phyloP scores from a whole-genome alignment of 176 grass and related monocot genomes.

The Carex kokanica region DNA sequence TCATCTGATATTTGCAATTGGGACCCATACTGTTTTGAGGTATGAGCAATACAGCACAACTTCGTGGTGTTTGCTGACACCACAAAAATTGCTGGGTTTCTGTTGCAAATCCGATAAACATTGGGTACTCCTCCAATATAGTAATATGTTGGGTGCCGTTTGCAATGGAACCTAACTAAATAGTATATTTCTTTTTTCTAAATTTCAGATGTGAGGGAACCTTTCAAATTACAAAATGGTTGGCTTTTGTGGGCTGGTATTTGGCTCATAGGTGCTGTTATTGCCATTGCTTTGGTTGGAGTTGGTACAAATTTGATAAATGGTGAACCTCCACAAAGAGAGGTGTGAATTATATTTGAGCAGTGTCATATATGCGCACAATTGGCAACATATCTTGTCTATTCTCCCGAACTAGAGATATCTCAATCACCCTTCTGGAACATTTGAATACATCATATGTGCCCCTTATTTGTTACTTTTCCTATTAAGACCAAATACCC shows the following conservation, averaged over 20 bases:
- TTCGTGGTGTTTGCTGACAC: too few relatives aligned
- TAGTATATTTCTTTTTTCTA: slow-evolving; percentile 17
- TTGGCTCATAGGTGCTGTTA: slow-evolving; percentile 60
- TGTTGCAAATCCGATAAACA: neutral
- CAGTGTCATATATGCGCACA: neutral
- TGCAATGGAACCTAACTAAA: neutral
- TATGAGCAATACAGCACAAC: neutral
- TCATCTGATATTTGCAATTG: neutral
- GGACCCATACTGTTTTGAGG: neutral
- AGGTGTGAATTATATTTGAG: slow-evolving; percentile 37
- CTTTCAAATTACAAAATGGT: slow-evolving; percentile 75
- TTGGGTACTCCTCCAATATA: neutral
- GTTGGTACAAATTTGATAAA: slow-evolving; percentile 55
- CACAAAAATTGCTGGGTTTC: neutral
- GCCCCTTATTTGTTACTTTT: neutral
- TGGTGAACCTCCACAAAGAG: slow-evolving; percentile 80
- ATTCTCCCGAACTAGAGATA: neutral
- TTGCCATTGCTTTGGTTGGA: slow-evolving; percentile 70
- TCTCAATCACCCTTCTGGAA: neutral
- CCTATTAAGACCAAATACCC: neutral
- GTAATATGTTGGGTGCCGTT: neutral
- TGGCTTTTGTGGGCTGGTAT: slow-evolving; percentile 91
- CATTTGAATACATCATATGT: neutral
- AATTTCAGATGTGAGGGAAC: slow-evolving; percentile 73
- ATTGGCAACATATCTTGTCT: neutral